These are phyloP conservation scores for Exophiala lecanii-corni DNA, from an alignment of 2,329 filamentous ascomycete genomes.

Conservation along the genomic window DNA sequence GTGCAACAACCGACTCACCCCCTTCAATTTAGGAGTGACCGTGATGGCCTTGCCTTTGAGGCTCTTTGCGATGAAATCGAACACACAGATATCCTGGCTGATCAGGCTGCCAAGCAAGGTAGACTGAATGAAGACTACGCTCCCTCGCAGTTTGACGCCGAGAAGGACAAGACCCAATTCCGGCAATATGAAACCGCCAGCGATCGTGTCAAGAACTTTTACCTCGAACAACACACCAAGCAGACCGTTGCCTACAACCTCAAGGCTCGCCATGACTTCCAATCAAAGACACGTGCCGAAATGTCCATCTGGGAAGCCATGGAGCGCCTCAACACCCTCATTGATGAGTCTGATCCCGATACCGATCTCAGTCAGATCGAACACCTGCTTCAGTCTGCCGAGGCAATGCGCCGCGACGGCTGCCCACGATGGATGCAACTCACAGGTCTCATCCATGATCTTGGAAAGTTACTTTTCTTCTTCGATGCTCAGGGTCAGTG, in stretches of 20 bases:
- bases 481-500: constrained; percentile 80
- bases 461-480: constrained; percentile 45
- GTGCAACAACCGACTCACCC: constrained; percentile 17
- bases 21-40: constrained; percentile 33
- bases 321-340: constrained; percentile 84
- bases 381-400: constrained; percentile 81
- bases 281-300: constrained; percentile 62
- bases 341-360: constrained; percentile 88
- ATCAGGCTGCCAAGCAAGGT: constrained; percentile 45
- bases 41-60: constrained; percentile 55
- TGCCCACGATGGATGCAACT: constrained; percentile 48
- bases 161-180: constrained; percentile 76
- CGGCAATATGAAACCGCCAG: constrained; percentile 79
- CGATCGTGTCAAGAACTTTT: constrained; percentile 82
- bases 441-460: constrained; percentile 44
- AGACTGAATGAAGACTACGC: constrained; percentile 39
- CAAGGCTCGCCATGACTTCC: constrained; percentile 67
- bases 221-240: constrained; percentile 64
- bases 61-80: constrained; percentile 57
- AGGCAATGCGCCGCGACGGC: constrained; percentile 76
- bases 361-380: constrained; percentile 84
- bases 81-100: constrained; percentile 57
- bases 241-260: constrained; percentile 68
- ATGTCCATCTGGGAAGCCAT: constrained; percentile 91
- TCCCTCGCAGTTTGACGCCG: constrained; percentile 63